Conservation (phyloP, 1,284 basidiomycete genomes). For the Volvariella surrecta region DNA sequence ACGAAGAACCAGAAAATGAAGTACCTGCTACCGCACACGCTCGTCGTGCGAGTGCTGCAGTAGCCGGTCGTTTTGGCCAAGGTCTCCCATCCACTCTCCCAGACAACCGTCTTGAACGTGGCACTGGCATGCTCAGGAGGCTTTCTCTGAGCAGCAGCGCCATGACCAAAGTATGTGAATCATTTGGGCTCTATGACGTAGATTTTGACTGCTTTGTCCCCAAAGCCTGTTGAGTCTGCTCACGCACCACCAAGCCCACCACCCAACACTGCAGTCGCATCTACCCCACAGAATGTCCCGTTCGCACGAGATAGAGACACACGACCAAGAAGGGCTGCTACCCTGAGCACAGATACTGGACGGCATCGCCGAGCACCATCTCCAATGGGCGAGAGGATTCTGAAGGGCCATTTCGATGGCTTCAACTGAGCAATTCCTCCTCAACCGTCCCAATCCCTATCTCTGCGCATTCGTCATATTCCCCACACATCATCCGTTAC, state of each 20-base stretch:
- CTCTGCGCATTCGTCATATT: too few species aligned
- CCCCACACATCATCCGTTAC: too few species aligned
- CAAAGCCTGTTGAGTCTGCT: slow-evolving; percentile 13
- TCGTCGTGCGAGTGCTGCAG: slow-evolving; percentile 39
- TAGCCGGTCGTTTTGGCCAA: slow-evolving; percentile 40
- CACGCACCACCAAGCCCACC: slow-evolving; percentile 34
- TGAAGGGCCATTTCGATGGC: slow-evolving; percentile 77
- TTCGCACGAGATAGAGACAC: slow-evolving; percentile 21
- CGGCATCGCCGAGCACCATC: slow-evolving; percentile 62
- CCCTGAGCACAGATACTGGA: slow-evolving; percentile 34
- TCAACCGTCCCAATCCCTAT: too few species aligned
- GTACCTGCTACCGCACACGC: slow-evolving; percentile 35
- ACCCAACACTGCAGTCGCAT: slow-evolving; percentile 32
- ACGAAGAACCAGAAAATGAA: slow-evolving; percentile 35
- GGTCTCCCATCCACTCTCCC: slow-evolving; percentile 24
- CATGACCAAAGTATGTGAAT: slow-evolving; percentile 42
- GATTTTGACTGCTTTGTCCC: slow-evolving; percentile 14
- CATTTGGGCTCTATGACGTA: slow-evolving; percentile 8
- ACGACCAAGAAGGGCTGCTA: slow-evolving; percentile 52
- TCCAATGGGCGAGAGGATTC: slow-evolving; percentile 77
- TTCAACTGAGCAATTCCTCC: slow-evolving; percentile 42
- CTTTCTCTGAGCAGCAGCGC: slow-evolving; percentile 55
- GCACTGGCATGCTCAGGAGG: slow-evolving; percentile 57
- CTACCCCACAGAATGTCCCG: slow-evolving; percentile 15
- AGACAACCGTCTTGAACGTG: slow-evolving; percentile 49